phyloP scores from a whole-genome alignment of 371 early-diverging fungal species.

The Entomophthora muscae region DNA sequence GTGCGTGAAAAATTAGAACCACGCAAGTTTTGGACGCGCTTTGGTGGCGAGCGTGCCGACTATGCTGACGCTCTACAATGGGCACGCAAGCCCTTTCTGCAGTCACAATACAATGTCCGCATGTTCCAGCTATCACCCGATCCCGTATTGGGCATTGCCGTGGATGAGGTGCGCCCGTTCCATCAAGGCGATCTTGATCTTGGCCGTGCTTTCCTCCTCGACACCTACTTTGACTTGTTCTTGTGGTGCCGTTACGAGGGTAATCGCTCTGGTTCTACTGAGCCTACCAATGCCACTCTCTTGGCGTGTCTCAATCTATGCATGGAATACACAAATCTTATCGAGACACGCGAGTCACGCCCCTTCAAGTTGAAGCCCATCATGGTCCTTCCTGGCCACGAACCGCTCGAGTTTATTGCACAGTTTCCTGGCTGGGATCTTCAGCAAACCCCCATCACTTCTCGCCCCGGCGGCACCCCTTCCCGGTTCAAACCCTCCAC shows the following conservation, averaged over 20 bases:
- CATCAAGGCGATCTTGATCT: constrained; percentile 5
- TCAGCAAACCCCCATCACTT: no score
- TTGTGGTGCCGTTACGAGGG: not conserved
- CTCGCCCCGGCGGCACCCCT: not conserved
- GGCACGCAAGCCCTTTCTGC: constrained; percentile 9
- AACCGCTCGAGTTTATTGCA: constrained; percentile 8
- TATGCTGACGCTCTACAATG: constrained; percentile 10
- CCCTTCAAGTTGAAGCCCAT: constrained; percentile 8
- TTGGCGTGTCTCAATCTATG: not conserved
- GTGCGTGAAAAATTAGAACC: constrained; percentile 8
- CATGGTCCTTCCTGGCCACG: constrained; percentile 5
- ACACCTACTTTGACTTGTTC: constrained; percentile 9
- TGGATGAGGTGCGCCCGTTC: constrained; percentile 4
- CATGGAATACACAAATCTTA: constrained; percentile 5
- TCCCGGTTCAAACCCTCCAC: constrained; percentile 1
- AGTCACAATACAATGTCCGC: constrained; percentile 1
- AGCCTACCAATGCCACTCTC: no score
- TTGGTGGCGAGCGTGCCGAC: not conserved
- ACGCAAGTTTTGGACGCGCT: constrained; percentile 2
- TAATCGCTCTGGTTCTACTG: not conserved
- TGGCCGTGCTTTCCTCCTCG: not conserved
- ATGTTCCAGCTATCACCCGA: not conserved
- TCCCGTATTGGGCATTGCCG: not conserved
- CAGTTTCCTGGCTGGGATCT: constrained; percentile 7
- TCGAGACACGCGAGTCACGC: not conserved